Conservation (phyloP, 2,329 filamentous ascomycete genomes). For the Monilinia fructicola region DNA sequence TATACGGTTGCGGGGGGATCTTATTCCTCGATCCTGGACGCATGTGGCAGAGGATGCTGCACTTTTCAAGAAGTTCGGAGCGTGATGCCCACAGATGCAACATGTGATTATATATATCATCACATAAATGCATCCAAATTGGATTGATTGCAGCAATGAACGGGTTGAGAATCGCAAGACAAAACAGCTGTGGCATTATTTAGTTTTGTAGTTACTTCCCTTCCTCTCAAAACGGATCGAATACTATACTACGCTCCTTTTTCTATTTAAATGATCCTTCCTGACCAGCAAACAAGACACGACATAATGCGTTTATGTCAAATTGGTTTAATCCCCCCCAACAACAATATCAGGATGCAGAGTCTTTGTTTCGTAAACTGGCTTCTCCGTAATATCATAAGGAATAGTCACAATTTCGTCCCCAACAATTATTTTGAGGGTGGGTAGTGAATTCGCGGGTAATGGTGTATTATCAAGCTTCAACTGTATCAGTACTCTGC, state of each 20-base stretch:
- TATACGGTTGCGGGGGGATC: no score
- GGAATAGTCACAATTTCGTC: conserved; percentile 31
- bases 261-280: not conserved
- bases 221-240: not conserved
- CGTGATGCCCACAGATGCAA: no score
- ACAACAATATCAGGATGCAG: conserved; percentile 30
- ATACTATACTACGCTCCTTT: not conserved
- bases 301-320: not conserved
- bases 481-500: not conserved
- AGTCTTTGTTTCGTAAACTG: conserved; percentile 32
- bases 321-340: not conserved
- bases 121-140: no score
- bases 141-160: not conserved
- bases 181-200: not conserved
- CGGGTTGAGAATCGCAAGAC: not conserved
- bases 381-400: conserved; percentile 28
- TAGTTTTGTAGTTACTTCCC: not conserved
- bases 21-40: no score
- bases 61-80: no score
- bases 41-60: no score
- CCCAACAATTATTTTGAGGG: conserved; percentile 30
- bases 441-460: conserved; percentile 24
- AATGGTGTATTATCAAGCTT: conserved; percentile 19
- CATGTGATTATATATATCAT: no score
- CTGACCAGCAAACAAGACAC: not conserved